These are phyloP conservation scores for Phytopythium oedochilum DNA, from an alignment of 352 stramenopile genomes.

Conservation along the genomic window DNA sequence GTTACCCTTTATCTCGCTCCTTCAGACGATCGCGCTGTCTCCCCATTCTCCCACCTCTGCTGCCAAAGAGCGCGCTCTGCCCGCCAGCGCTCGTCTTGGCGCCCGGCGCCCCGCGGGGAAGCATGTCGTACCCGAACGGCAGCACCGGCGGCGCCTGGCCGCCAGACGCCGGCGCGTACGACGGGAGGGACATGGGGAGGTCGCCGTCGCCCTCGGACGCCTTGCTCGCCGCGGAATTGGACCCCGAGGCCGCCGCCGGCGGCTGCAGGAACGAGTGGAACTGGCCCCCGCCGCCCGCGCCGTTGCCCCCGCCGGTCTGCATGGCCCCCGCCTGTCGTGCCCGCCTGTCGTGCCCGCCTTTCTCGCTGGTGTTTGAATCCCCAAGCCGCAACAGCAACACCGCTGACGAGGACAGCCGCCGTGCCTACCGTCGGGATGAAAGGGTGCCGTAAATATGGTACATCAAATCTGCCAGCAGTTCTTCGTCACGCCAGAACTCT, in stretches of 20 bases:
- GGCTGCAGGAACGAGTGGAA: slow-evolving; percentile 9
- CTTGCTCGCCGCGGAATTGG: not conserved
- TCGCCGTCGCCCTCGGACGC: slow-evolving; percentile 35
- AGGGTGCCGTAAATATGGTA: not conserved
- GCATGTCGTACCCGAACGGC: slow-evolving; percentile 30
- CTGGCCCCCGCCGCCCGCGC: slow-evolving; percentile 1
- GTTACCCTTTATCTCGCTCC: too few species aligned
- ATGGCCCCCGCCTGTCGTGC: not conserved
- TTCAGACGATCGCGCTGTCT: too few species aligned
- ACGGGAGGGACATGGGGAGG: slow-evolving; percentile 68
- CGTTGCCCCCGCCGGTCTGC: slow-evolving; percentile 11
- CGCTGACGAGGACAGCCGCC: not conserved
- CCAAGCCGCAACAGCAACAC: not conserved
- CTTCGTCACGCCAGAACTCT: not conserved
- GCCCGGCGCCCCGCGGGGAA: slow-evolving; percentile 13
- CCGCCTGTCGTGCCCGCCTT: not conserved
- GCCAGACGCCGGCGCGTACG: slow-evolving; percentile 50
- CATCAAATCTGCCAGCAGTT: not conserved
- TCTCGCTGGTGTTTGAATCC: not conserved
- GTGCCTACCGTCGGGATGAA: not conserved
- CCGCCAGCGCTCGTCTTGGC: slow-evolving; percentile 16
- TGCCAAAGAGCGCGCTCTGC: not conserved
- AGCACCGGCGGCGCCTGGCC: slow-evolving; percentile 7
- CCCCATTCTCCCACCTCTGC: not conserved
- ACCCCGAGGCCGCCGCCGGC: not conserved